These are phyloP conservation scores for Penicillium flavigenum DNA, from an alignment of 495 filamentous ascomycete species.

Conservation along the genomic window DNA sequence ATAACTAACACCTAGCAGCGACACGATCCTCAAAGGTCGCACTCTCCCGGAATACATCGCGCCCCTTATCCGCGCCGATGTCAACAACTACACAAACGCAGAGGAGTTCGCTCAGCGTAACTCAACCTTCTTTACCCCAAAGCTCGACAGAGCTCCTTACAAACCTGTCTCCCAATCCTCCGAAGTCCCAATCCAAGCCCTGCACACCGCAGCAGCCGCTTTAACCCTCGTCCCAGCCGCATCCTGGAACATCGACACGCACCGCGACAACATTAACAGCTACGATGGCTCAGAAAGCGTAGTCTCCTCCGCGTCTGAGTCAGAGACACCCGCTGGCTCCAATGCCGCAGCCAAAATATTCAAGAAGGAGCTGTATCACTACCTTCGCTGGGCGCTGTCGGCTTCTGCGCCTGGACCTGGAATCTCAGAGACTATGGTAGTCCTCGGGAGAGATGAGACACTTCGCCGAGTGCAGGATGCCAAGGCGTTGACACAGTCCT, in stretches of 20 bases:
- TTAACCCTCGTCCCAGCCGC: conserved; percentile 38
- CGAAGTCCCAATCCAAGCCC: conserved; percentile 33
- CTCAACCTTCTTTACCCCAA: conserved; percentile 61
- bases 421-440: conserved; percentile 56
- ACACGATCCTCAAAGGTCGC: conserved; percentile 33
- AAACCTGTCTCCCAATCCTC: conserved; percentile 20
- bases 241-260: conserved; percentile 41
- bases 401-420: conserved; percentile 59
- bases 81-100: conserved; percentile 60
- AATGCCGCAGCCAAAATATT: conserved; percentile 33
- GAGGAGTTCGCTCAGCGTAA: conserved; percentile 58
- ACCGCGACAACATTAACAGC: conserved; percentile 38
- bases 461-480: conserved; percentile 55
- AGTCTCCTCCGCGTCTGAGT: not conserved
- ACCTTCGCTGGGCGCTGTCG: conserved; percentile 67
- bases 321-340: conserved; percentile 5
- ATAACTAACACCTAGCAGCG: conserved; percentile 21
- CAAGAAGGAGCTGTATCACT: conserved; percentile 51
- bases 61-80: conserved; percentile 57
- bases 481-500: conserved; percentile 30
- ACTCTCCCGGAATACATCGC: conserved; percentile 41
- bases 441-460: conserved; percentile 62
- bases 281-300: conserved; percentile 36
- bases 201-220: conserved; percentile 42
- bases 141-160: conserved; percentile 38